Base-by-base conservation (phyloP, 1,284 basidiomycete species). In the Naganishia sp. region DNA sequence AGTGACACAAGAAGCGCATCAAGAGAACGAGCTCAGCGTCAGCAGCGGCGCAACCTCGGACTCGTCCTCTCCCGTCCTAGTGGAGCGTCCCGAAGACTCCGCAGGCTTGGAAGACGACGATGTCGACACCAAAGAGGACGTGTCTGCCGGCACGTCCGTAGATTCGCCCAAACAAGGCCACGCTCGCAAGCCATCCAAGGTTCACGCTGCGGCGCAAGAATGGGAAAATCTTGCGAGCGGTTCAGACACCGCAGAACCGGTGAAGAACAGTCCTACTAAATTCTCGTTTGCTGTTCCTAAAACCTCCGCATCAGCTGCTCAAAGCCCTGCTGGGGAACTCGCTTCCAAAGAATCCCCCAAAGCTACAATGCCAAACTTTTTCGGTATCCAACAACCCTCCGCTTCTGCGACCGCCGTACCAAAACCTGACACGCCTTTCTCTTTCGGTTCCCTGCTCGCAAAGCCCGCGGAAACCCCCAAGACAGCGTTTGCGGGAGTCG, bases 181-280 rank as follows among this genome's bases (percentile, higher is more conserved):
- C 36, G 21, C 13, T 10, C 55, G 55, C 42, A 56, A 50, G 23
- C 49, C 59, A 25, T 61, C 64, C 44, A 55, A 65, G 46, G 64
- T 66, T 11, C 55, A 55, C n/a, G 64, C 39, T 11, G 64, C 56
- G 6, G 52, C 64, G 7, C 55, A 66, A n/a, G 49, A 66, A 45
- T 66, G 55, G 55, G 64, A 66, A 25, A 55, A 53, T 23, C 28
- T 54, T 28, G 55, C 64, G 10, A 66, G 36, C 16, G 46, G 36
- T 25, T 48, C 64, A 15, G 56, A 59, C 4, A 7, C 49, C 25
- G 43, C 64, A 10, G 55, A 54, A n/a, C 50, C 49, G 23, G 43
- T 46, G 31, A 59, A 59, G 44, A 66, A 66, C 39, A 64, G 61
- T 23, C 61, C 61, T 9, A 61, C 48, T 3, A 61, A 52, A 42